Conservation (phyloP, 2,329 filamentous ascomycete genomes). For the Cadophora sp. region DNA sequence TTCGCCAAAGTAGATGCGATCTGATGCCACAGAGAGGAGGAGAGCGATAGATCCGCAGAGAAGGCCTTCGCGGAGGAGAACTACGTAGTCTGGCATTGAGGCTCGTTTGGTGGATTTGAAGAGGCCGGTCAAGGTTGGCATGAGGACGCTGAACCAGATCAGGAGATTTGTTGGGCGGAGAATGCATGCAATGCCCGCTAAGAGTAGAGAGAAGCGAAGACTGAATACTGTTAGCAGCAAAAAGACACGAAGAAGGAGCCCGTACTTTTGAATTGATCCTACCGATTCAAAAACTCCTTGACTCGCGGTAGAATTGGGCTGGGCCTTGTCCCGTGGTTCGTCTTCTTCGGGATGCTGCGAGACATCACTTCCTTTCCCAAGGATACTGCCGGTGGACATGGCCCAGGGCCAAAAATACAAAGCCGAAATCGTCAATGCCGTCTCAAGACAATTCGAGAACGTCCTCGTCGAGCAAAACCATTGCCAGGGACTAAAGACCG, state of each 20-base stretch:
- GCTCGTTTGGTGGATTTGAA: constrained; percentile 49
- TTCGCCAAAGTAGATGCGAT: constrained; percentile 79
- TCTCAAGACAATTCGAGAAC: constrained; percentile 93
- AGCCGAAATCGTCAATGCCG: constrained; percentile 81
- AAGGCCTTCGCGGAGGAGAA: constrained; percentile 67
- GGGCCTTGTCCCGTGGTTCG: constrained; percentile 44
- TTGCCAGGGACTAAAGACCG: constrained; percentile 85
- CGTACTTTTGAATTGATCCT: constrained; percentile 46
- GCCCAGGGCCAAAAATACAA: constrained; percentile 89
- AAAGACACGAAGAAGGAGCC: neutral
- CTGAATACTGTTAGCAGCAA: constrained; percentile 46
- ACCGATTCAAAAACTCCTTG: constrained; percentile 36
- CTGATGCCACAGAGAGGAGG: constrained; percentile 67
- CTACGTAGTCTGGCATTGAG: constrained; percentile 47
- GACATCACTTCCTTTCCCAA: constrained; percentile 25
- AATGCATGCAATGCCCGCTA: constrained; percentile 83
- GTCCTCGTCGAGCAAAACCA: constrained; percentile 95
- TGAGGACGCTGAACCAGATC: constrained; percentile 77
- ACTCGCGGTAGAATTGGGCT: constrained; percentile 33
- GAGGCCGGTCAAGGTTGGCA: constrained; percentile 56
- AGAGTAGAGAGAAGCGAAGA: constrained; percentile 68
- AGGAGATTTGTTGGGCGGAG: constrained; percentile 89
- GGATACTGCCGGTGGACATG: constrained; percentile 54
- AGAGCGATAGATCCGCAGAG: constrained; percentile 71
- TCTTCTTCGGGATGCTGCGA: constrained; percentile 6